Evolutionary conservation across 768 basidiomycete species (phyloP), one percentile per base, ranked within the genome.

Genomic region (Serpula lacrymans): DNA sequence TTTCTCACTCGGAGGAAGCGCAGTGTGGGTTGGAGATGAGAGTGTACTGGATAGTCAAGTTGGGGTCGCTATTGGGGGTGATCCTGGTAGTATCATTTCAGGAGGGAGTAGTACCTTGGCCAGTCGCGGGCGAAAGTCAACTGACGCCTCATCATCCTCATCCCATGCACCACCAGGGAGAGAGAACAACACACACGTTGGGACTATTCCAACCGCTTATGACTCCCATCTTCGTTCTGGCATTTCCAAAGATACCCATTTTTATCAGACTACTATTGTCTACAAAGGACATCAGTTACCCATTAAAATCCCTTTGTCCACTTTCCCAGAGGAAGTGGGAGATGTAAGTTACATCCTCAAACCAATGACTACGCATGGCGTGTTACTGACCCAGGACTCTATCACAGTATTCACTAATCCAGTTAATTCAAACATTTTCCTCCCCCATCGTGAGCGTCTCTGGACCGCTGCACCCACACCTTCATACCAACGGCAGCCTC

Each of bases 321-420:
- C 84, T 2, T 97, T 96, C 58, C 77, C 88, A 0, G 90, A 94
- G 60, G 96, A 99, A 71, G 90, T 99, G 42, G 94, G 96, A 32
- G 94, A 97, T 62, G 95, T 97, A 58, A 58, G 81, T 71, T 62
- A n/a, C n/a, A n/a, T n/a, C 69, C 32, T 23, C 33, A 35, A 18
- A 38, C 39, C 30, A 26, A 14, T 10, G 39, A 13, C 12, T 16
- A n/a, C 25, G 33, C 20, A 34, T 3, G 11, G 13, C 14, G 18
- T 21, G 14, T 17, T 23, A 40, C 48, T 62, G 39, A 56, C 31
- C 6, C 32, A 29, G 21, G 17, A 25, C 35, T 39, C 26, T 31
- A 26, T 14, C 1, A n/a, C 56, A 97, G 94, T 97, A 92, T 63
- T 96, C 93, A 17, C 62, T 98, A 44, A 93, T 93, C 45, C 86